Evolutionary conservation across 78 protist species (phyloP).

Genomic region (Reticulomyxa filosa): DNA sequence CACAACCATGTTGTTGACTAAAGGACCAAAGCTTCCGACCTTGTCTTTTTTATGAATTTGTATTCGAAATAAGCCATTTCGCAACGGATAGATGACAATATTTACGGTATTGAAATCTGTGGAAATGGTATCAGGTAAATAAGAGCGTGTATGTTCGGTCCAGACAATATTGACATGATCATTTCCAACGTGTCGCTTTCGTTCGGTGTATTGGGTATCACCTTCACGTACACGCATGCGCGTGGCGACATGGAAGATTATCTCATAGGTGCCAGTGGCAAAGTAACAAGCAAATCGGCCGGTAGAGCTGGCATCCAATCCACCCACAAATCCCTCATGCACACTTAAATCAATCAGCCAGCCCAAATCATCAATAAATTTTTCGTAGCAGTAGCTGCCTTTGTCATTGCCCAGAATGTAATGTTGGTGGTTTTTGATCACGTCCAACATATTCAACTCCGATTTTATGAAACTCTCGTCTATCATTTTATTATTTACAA

Average conservation of each 20-base stretch:
- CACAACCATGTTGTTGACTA: too few relatives aligned
- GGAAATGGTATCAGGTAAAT: conserved; percentile 17
- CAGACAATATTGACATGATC: conserved; percentile 29
- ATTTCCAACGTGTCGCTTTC: conserved; percentile 37
- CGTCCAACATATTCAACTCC: conserved; percentile 32
- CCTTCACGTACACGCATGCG: conserved; percentile 13
- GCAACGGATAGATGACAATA: conserved; percentile 21
- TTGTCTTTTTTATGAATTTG: conserved; percentile 4
- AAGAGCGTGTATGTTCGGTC: conserved; percentile 16
- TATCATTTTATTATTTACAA: too few relatives aligned
- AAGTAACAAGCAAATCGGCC: conserved; percentile 15
- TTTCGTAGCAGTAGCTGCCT: not conserved
- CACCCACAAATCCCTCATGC: conserved; percentile 32
- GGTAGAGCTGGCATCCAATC: conserved; percentile 14
- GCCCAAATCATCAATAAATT: conserved; percentile 13
- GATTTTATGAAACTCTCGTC: conserved; percentile 22
- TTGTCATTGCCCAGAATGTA: conserved; percentile 15
- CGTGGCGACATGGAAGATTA: conserved; percentile 36
- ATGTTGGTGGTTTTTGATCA: conserved; percentile 17
- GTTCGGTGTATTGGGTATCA: conserved; percentile 27
- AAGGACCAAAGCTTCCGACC: too few relatives aligned
- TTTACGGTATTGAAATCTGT: too few relatives aligned
- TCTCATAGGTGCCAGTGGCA: conserved; percentile 8
- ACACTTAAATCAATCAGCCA: conserved; percentile 18
- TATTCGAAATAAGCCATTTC: not conserved